phyloP scores from a whole-genome alignment of 1,284 basidiomycete genomes.

The Athelia psychrophila region DNA sequence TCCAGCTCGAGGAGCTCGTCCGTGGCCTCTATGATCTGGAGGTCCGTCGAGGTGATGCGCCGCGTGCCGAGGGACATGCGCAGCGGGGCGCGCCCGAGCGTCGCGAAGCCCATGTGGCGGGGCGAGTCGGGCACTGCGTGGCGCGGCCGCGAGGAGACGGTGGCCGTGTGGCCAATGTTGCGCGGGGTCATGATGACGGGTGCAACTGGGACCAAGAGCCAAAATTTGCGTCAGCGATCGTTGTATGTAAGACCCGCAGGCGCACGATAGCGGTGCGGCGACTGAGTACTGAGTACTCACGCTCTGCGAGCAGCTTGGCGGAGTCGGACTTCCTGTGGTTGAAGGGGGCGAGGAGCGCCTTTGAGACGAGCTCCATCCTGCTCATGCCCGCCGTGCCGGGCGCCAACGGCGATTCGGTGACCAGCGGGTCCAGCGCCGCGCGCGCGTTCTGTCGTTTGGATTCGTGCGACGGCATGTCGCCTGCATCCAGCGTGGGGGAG shows the following conservation, averaged over 20 bases:
- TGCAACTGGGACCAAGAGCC: slow-evolving; percentile 60
- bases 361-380: slow-evolving; percentile 62
- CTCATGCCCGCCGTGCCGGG: slow-evolving; percentile 23
- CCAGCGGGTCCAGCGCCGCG: slow-evolving; percentile 33
- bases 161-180: slow-evolving; percentile 68
- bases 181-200: slow-evolving; percentile 88
- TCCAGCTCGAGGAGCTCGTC: slow-evolving; percentile 58
- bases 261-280: background rate
- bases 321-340: slow-evolving; percentile 65
- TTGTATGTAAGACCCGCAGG: background rate
- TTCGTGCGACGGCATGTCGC: slow-evolving; percentile 25
- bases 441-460: slow-evolving; percentile 29
- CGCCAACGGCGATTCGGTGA: slow-evolving; percentile 16
- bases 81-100: slow-evolving; percentile 68
- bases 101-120: slow-evolving; percentile 60
- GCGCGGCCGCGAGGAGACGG: slow-evolving; percentile 52
- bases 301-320: slow-evolving; percentile 64
- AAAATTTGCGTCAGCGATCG: slow-evolving; percentile 4
- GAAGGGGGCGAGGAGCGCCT: slow-evolving; percentile 66
- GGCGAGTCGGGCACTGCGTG: slow-evolving; percentile 31
- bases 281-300: too few species aligned
- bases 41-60: slow-evolving; percentile 75
- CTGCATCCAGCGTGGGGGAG: background rate
- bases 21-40: slow-evolving; percentile 81
- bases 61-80: slow-evolving; percentile 63